These are phyloP conservation scores for Yamadazyma blattariae DNA, from an alignment of 1,139 yeast genomes.

Conservation along the genomic window DNA sequence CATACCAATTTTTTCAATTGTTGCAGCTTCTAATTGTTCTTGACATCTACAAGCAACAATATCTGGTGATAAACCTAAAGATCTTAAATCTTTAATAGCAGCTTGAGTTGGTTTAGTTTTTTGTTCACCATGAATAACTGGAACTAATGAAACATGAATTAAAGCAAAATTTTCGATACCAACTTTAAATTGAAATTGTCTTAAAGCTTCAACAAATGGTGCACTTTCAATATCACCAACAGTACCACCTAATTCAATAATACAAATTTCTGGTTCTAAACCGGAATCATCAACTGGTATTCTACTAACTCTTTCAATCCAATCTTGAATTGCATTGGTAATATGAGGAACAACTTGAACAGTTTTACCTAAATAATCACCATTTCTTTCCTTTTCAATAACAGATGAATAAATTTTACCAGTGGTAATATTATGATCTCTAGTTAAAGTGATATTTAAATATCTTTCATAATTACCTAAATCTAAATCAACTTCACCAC, in stretches of 20 bases:
- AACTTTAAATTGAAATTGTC: conserved; percentile 98
- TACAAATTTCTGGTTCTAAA: conserved; percentile 87
- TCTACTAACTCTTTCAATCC: conserved; percentile 92
- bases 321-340: conserved; percentile 95
- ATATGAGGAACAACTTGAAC: conserved; percentile 98
- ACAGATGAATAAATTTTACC: conserved; percentile 96
- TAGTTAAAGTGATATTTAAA: conserved; percentile 86
- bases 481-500: conserved; percentile 98
- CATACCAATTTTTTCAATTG: conserved; percentile 95
- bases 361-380: conserved; percentile 98
- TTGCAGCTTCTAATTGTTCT: conserved; percentile 73
- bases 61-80: conserved; percentile 92
- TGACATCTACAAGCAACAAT: conserved; percentile 98
- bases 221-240: conserved; percentile 99
- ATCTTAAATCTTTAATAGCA: conserved; percentile 93
- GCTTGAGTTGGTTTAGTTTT: conserved; percentile 99
- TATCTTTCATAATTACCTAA: conserved; percentile 97
- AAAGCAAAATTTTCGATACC: conserved; percentile 92
- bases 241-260: conserved; percentile 97
- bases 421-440: conserved; percentile 94
- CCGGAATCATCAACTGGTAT: conserved; percentile 94
- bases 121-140: conserved; percentile 97
- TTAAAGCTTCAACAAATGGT: conserved; percentile 96
- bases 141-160: conserved; percentile 94
- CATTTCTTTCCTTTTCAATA: conserved; percentile 91